phyloP scores from a whole-genome alignment of 139 green algal species.

The Eudorina sp. region DNA sequence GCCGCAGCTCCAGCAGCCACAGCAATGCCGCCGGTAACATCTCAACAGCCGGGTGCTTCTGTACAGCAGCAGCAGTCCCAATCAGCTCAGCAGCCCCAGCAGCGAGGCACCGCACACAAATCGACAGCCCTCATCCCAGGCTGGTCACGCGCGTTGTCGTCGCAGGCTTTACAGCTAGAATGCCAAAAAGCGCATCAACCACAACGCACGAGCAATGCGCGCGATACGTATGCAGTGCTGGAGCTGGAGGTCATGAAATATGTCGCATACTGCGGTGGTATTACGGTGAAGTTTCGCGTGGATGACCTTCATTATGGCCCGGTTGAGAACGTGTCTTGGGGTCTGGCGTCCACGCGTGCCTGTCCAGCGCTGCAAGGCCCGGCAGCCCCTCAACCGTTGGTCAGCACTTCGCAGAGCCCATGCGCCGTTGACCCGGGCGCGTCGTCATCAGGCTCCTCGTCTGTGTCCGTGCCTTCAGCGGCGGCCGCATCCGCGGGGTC shows the following conservation, averaged over 20 bases:
- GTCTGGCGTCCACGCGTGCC: constrained; percentile 54
- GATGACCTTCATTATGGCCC: constrained; percentile 63
- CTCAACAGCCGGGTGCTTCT: background rate
- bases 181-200: constrained; percentile 70
- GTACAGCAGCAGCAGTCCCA: background rate
- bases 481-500: background rate
- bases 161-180: constrained; percentile 66
- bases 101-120: constrained; percentile 56
- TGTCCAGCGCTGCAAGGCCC: constrained; percentile 49
- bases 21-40: background rate
- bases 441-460: background rate
- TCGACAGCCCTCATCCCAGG: constrained; percentile 70
- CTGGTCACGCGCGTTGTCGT: constrained; percentile 68
- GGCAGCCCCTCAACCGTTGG: background rate
- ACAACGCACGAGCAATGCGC: constrained; percentile 14
- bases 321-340: constrained; percentile 56
- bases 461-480: background rate
- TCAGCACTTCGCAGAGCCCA: background rate
- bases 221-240: constrained; percentile 64
- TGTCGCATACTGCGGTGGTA: constrained; percentile 73
- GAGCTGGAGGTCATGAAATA: constrained; percentile 81
- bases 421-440: background rate
- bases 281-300: constrained; percentile 68
- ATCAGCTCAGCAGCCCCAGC: background rate
- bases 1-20: background rate